A percentile compares a stretch with the other conserved stretches of the same genome.
phyloP scores from a whole-genome alignment of 2,329 filamentous ascomycete species.

The Colletotrichum lentis region DNA sequence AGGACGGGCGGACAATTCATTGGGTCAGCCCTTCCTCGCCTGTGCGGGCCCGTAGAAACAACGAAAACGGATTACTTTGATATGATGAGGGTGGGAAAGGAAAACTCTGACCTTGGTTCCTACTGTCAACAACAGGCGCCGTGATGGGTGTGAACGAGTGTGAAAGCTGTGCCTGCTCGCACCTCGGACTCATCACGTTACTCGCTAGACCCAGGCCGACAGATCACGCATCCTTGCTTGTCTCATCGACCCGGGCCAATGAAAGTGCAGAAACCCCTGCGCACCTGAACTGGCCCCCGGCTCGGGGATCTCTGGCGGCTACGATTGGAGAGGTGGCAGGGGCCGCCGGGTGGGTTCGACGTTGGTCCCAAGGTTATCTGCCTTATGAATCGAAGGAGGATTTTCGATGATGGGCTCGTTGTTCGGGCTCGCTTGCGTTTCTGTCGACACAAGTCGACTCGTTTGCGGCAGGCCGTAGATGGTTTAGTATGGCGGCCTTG shows the following conservation, averaged over 20 bases:
- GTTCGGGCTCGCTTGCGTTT: conserved; percentile 16
- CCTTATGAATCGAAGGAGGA: neutral
- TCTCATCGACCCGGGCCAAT: conserved; percentile 47
- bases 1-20: neutral
- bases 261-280: conserved; percentile 45
- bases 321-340: conserved; percentile 45
- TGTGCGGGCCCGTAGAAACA: conserved; percentile 6
- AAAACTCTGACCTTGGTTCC: neutral
- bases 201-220: conserved; percentile 39
- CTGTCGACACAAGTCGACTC: conserved; percentile 20
- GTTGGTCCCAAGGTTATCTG: neutral
- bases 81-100: neutral
- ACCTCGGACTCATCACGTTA: conserved; percentile 48
- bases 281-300: conserved; percentile 41
- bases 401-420: conserved; percentile 7
- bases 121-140: conserved; percentile 13
- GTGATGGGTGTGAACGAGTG: conserved; percentile 27
- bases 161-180: conserved; percentile 39
- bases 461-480: neutral
- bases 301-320: conserved; percentile 46
- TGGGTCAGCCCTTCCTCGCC: conserved; percentile 1
- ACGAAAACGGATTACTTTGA: neutral
- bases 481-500: neutral
- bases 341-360: neutral
- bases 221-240: conserved; percentile 41